These are phyloP conservation scores for Chlamydomonas sp. DNA, from an alignment of 139 green algal species.

Conservation along the genomic window DNA sequence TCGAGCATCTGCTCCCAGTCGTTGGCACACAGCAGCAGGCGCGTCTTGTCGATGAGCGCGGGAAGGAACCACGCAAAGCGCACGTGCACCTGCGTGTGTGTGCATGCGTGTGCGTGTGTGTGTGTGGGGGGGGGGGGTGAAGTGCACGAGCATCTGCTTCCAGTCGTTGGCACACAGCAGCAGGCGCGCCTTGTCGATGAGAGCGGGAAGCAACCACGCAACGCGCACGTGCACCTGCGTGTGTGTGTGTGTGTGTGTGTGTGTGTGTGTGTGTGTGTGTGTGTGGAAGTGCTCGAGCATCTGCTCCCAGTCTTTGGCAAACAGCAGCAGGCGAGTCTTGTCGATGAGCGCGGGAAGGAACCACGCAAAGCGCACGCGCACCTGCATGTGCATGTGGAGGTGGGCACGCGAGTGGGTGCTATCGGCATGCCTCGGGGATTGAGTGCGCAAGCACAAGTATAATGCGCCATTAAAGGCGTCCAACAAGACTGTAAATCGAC, in stretches of 20 bases:
- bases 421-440: no score
- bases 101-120: no score
- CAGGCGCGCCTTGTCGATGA: constrained; percentile 55
- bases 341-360: constrained; percentile 54
- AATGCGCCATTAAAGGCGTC: no score
- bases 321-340: constrained; percentile 48
- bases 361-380: constrained; percentile 37
- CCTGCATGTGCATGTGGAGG: constrained; percentile 34
- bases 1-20: constrained; percentile 27
- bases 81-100: constrained; percentile 18
- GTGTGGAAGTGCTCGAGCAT: no score
- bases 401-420: no score
- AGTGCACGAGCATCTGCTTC: no score
- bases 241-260: no score
- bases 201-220: constrained; percentile 49
- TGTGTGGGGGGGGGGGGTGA: no score
- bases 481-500: no score
- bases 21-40: constrained; percentile 40
- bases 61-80: constrained; percentile 52
- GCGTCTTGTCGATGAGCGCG: constrained; percentile 46
- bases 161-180: constrained; percentile 30
- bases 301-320: constrained; percentile 26
- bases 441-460: no score
- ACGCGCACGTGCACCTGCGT: constrained; percentile 31
- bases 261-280: no score